Evolutionary conservation across 805 yeast species (phyloP), one percentile per base, ranked within the genome.

Genomic region (Zygoascus flipseniorum): DNA sequence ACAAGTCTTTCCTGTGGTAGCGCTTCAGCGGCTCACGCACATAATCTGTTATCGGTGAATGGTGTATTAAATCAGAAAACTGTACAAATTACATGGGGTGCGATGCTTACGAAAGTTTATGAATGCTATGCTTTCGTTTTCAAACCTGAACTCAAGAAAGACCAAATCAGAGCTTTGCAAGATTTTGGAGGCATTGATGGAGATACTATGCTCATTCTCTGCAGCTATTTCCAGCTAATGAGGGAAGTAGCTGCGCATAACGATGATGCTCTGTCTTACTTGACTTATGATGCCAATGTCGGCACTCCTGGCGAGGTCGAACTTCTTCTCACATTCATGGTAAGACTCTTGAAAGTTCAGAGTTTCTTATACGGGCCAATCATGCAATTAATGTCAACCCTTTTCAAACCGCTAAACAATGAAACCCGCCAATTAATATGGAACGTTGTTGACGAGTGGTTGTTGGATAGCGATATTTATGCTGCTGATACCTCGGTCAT

Each of bases 131-230:
- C 39, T 3, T 14, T 14, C 13, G 18, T 26, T 46, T 26, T 18
- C 31, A n/a, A 10, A 9, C 32, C 23, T 11, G 41, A 32, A 11
- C 18, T 18, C 14, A 28, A 46, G 26, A n/a, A 28, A 19, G n/a
- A 46, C 31, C 37, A 46, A 46, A 44, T 44, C 31, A 26, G 26
- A 19, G 26, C 26, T 14, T 44, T 26, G 26, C 26, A 44, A 14
- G 20, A 44, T 4, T 19, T 19, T 11, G 20, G 26, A 18, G 52
- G 44, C 23, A 71, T 89, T 32, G 85, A 86, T 37, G 95, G 88
- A 58, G 97, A 89, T 64, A 85, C 90, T 0, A 70, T 87, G 8
- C 76, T 88, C 8, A 81, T 86, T 51, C 72, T 89, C 6, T 78
- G 90, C 0, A 86, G 96, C 0, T 82, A 86, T 59, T 72, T 89